Conservation (phyloP, 2,329 filamentous ascomycete species). For the Phyllosticta ampelicida region DNA sequence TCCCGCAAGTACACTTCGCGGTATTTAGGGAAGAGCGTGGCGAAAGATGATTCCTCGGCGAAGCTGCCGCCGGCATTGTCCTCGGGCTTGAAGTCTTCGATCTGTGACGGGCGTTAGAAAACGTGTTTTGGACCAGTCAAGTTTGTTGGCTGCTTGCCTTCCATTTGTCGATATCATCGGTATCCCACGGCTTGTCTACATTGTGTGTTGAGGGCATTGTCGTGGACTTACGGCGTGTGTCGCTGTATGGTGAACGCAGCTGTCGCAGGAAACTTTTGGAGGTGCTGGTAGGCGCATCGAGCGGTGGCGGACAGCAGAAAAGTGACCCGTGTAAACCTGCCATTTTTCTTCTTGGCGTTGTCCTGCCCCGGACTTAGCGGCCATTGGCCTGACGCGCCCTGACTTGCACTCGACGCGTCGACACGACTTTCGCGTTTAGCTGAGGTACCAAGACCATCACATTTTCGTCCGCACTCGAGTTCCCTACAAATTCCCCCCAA, state of each 20-base stretch:
- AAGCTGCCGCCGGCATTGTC: slow-evolving; percentile 83
- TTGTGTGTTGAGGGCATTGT: slow-evolving; percentile 81
- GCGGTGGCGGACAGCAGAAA: no score
- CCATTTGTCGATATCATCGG: slow-evolving; percentile 96
- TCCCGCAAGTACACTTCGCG: slow-evolving; percentile 88
- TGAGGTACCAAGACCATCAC: neutral
- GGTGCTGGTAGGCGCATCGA: neutral
- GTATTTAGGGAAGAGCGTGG: slow-evolving; percentile 85
- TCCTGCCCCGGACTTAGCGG: neutral
- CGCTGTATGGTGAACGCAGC: neutral
- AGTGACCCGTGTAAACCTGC: neutral
- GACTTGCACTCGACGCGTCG: neutral
- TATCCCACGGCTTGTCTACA: slow-evolving; percentile 83
- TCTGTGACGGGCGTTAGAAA: slow-evolving; percentile 29
- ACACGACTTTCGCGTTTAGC: neutral
- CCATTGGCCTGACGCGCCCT: neutral
- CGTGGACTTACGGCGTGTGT: neutral
- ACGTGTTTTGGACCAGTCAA: neutral
- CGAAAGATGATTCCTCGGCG: slow-evolving; percentile 85
- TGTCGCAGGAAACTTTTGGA: slow-evolving; percentile 9
- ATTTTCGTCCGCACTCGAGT: neutral
- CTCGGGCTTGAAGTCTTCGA: slow-evolving; percentile 73
- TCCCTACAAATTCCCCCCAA: neutral
- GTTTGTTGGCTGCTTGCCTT: slow-evolving; percentile 42
- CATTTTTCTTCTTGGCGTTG: neutral